These are phyloP conservation scores for Heliosperma pusillum DNA, from an alignment of 148 eudicot species.

Conservation along the genomic window DNA sequence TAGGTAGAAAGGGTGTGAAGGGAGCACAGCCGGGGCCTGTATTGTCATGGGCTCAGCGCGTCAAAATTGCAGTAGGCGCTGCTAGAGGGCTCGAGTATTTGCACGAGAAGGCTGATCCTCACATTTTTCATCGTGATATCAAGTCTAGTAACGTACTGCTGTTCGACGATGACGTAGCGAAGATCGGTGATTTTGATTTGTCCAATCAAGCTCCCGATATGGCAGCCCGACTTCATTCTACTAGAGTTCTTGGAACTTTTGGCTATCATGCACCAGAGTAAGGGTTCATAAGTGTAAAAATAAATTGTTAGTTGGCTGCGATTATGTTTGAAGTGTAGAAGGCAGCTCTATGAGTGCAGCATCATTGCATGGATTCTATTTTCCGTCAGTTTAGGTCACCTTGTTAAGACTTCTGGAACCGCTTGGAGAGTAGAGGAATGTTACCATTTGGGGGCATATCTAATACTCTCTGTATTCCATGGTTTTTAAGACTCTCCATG, in stretches of 20 bases:
- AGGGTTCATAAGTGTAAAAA: slow-evolving; percentile 7
- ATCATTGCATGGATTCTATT: neutral
- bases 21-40: slow-evolving; percentile 95
- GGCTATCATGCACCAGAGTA: slow-evolving; percentile 98
- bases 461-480: neutral
- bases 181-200: slow-evolving; percentile 80
- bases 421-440: neutral
- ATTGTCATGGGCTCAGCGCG: slow-evolving; percentile 74
- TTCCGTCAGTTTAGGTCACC: neutral
- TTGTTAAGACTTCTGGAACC: neutral
- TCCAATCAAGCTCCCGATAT: slow-evolving; percentile 88
- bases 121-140: slow-evolving; percentile 66
- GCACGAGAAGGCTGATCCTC: slow-evolving; percentile 78
- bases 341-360: too few relatives aligned
- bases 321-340: too few relatives aligned
- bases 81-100: slow-evolving; percentile 86
- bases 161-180: slow-evolving; percentile 74
- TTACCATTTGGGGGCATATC: slow-evolving; percentile 1
- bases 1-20: slow-evolving; percentile 84
- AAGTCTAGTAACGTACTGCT: slow-evolving; percentile 85
- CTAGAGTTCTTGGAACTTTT: slow-evolving; percentile 82
- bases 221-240: slow-evolving; percentile 93
- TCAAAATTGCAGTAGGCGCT: slow-evolving; percentile 76
- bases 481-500: neutral
- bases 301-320: neutral